A percentile compares a stretch with the other conserved stretches of the same genome.
Evolutionary conservation across 257 asterid genomes (phyloP).

Genomic region (Verbena officinalis): DNA sequence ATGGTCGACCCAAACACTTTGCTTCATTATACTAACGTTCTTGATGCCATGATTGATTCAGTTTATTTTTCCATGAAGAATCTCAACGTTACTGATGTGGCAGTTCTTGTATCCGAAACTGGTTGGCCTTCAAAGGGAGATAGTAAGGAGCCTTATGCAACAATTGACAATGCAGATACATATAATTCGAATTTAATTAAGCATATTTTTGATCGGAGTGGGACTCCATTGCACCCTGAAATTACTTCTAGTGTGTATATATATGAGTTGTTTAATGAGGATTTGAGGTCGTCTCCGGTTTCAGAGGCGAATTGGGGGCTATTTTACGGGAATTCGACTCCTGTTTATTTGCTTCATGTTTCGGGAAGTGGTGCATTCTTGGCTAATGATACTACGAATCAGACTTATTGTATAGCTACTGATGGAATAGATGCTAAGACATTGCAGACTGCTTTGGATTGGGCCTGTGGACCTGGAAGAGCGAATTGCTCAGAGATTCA

Average conservation of each 20-base stretch:
- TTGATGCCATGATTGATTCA: constrained; percentile 96
- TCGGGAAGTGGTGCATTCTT: constrained; percentile 90
- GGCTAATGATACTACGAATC: constrained; percentile 92
- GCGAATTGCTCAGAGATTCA: constrained; percentile 96
- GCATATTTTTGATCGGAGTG: constrained; percentile 72
- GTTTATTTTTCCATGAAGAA: constrained; percentile 92
- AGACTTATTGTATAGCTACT: constrained; percentile 74
- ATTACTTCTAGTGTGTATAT: constrained; percentile 76
- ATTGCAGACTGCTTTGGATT: constrained; percentile 90
- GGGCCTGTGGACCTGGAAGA: constrained; percentile 99
- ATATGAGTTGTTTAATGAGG: constrained; percentile 93
- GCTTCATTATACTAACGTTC: constrained; percentile 85
- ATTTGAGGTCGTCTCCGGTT: constrained; percentile 78
- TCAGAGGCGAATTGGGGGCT: constrained; percentile 98
- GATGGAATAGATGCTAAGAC: constrained; percentile 73
- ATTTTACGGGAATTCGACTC: constrained; percentile 80
- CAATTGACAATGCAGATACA: constrained; percentile 78
- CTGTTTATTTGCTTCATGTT: constrained; percentile 91
- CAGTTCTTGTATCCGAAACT: constrained; percentile 75
- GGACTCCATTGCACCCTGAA: constrained; percentile 93
- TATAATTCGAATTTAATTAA: constrained; percentile 88
- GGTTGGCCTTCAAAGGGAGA: constrained; percentile 99
- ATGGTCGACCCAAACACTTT: constrained; percentile 96
- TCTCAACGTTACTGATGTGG: constrained; percentile 77
- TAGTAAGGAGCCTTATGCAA: constrained; percentile 91